phyloP scores from a whole-genome alignment of 2,329 filamentous ascomycete genomes.

The Alternaria consortialis region DNA sequence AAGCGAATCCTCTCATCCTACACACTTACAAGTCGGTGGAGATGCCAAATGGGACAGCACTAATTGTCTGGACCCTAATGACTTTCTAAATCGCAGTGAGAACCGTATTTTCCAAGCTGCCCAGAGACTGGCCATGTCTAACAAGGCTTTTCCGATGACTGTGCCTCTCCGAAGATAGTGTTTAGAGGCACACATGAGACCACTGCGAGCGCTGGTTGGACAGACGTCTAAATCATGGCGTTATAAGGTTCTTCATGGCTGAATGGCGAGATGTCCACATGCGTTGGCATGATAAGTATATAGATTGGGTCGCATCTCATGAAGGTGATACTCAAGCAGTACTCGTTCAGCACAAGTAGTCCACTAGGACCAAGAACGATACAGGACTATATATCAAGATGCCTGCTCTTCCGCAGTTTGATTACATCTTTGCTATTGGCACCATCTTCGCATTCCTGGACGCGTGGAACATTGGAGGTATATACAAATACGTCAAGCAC shows the following conservation, averaged over 20 bases:
- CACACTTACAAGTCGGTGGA: constrained; percentile 24
- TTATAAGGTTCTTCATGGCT: constrained; percentile 4
- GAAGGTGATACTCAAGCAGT: constrained; percentile 11
- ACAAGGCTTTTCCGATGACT: not conserved
- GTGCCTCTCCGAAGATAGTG: constrained; percentile 14
- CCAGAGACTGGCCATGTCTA: constrained; percentile 19
- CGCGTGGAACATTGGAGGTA: constrained; percentile 69
- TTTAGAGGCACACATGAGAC: constrained; percentile 26
- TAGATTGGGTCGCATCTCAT: constrained; percentile 18
- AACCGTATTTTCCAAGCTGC: constrained; percentile 20
- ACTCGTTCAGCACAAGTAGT: constrained; percentile 13
- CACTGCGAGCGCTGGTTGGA: constrained; percentile 22
- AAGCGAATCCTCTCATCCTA: constrained; percentile 20
- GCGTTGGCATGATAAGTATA: constrained; percentile 19
- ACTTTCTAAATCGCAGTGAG: constrained; percentile 4
- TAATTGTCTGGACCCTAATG: constrained; percentile 11
- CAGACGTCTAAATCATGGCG: constrained; percentile 12
- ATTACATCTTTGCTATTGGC: constrained; percentile 71
- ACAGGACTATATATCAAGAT: constrained; percentile 24
- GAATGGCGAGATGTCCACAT: constrained; percentile 10
- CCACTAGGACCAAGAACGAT: constrained; percentile 9
- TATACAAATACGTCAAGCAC: constrained; percentile 38
- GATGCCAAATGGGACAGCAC: constrained; percentile 9
- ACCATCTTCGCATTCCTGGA: constrained; percentile 72
- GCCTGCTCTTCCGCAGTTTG: constrained; percentile 61